phyloP scores from a whole-genome alignment of 805 yeast genomes.

The Nakazawaea molendinolei region DNA sequence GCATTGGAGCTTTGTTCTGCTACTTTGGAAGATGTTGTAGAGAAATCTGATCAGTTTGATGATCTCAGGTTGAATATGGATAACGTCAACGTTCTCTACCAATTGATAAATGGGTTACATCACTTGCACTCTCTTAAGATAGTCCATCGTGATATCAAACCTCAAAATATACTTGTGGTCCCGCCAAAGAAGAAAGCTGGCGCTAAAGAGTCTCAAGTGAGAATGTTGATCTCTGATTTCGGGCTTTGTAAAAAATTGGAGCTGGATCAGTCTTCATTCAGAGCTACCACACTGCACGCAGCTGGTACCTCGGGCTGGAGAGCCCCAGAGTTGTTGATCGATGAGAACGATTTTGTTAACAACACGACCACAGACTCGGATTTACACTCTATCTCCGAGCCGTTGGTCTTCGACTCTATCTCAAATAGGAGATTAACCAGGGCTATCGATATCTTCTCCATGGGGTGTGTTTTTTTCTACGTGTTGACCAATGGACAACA shows the following conservation, averaged over 20 bases:
- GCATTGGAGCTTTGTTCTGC: slow-evolving; percentile 90
- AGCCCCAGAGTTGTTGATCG: slow-evolving; percentile 80
- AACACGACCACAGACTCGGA: slow-evolving; percentile 10
- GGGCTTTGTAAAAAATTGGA: slow-evolving; percentile 92
- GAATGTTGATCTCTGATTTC: slow-evolving; percentile 88
- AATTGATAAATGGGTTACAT: slow-evolving; percentile 77
- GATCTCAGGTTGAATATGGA: slow-evolving; percentile 35
- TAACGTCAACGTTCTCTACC: slow-evolving; percentile 53
- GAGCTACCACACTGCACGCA: slow-evolving; percentile 87
- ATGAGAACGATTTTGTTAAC: slow-evolving; percentile 26
- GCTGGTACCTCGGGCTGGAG: slow-evolving; percentile 99
- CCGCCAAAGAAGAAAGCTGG: slow-evolving; percentile 37
- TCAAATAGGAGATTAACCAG: slow-evolving; percentile 65
- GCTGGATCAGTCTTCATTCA: slow-evolving; percentile 85
- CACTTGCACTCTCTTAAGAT: slow-evolving; percentile 86
- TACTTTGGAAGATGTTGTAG: slow-evolving; percentile 80
- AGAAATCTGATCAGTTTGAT: slow-evolving; percentile 35
- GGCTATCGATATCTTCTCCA: slow-evolving; percentile 87
- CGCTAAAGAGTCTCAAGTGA: slow-evolving; percentile 27
- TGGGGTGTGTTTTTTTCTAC: slow-evolving; percentile 92
- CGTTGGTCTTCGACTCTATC: slow-evolving; percentile 30
- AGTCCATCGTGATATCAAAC: slow-evolving; percentile 92
- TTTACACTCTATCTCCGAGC: slow-evolving; percentile 18
- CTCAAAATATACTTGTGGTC: slow-evolving; percentile 86
- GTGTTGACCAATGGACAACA: slow-evolving; percentile 78